Percentiles rank a stretch among this genome's conserved stretches.
Conservation (phyloP, 2,329 filamentous ascomycete genomes). For the Cladophialophora immunda region DNA sequence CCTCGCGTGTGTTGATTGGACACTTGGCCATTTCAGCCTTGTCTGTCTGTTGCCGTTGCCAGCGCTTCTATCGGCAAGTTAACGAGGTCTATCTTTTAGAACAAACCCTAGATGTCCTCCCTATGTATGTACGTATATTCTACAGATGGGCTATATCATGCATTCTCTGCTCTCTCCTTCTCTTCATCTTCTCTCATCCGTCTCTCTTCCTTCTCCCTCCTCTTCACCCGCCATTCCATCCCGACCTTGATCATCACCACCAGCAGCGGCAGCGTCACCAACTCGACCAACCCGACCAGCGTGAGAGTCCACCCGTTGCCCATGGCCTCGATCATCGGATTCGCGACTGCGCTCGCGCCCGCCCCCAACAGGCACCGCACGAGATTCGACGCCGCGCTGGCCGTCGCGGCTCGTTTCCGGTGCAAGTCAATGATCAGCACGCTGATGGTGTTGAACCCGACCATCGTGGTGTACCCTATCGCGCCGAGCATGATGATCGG, state of each 20-base stretch:
- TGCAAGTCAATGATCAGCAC: conserved; percentile 33
- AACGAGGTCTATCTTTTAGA: background rate
- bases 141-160: background rate
- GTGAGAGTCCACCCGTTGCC: conserved; percentile 33
- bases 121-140: background rate
- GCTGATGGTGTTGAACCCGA: conserved; percentile 26
- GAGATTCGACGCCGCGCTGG: conserved; percentile 48
- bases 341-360: conserved; percentile 42
- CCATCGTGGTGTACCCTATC: conserved; percentile 29
- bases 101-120: background rate
- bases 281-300: conserved; percentile 13
- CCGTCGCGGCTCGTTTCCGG: conserved; percentile 43
- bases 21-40: background rate
- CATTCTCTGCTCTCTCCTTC: background rate
- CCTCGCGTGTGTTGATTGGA: background rate
- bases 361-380: conserved; percentile 49
- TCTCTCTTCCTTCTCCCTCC: conserved; percentile 7
- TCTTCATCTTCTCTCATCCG: background rate
- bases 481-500: conserved; percentile 42
- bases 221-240: conserved; percentile 15
- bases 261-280: conserved; percentile 16
- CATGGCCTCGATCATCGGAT: conserved; percentile 37
- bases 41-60: background rate
- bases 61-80: background rate
- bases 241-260: conserved; percentile 12